phyloP scores from a whole-genome alignment of 371 early-diverging fungal species.

The Mucor sp. region DNA sequence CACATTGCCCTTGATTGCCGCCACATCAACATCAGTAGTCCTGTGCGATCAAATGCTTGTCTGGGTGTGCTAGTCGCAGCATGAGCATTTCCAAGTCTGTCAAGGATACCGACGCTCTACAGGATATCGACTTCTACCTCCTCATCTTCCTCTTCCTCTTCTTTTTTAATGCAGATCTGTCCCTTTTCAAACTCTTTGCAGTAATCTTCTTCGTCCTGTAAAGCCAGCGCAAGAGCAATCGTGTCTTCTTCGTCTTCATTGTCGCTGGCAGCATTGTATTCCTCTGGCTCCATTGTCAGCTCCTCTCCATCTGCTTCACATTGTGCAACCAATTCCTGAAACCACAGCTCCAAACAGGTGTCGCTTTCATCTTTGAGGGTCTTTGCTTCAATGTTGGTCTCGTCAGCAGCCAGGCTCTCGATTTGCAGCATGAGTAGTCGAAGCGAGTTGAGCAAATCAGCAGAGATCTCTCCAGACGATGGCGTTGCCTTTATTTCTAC shows the following conservation, averaged over 20 bases:
- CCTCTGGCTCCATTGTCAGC: constrained; percentile 17
- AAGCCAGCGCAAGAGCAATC: constrained; percentile 18
- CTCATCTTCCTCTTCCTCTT: constrained; percentile 13
- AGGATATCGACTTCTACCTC: constrained; percentile 20
- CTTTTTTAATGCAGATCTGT: constrained; percentile 13
- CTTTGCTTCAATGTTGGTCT: constrained; percentile 34
- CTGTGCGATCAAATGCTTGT: background rate
- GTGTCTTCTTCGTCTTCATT: constrained; percentile 36
- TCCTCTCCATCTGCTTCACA: constrained; percentile 44
- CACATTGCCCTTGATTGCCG: background rate
- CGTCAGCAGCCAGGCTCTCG: constrained; percentile 39
- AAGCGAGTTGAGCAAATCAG: constrained; percentile 36
- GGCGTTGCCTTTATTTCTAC: constrained; percentile 42
- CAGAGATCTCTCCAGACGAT: constrained; percentile 44
- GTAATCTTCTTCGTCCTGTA: constrained; percentile 25
- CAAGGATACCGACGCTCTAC: background rate
- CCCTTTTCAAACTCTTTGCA: constrained; percentile 16
- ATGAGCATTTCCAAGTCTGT: background rate
- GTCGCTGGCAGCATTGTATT: constrained; percentile 25
- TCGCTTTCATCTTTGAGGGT: constrained; percentile 41
- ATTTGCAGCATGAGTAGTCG: constrained; percentile 43
- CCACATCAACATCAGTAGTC: background rate
- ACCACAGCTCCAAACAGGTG: constrained; percentile 44
- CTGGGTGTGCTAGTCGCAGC: background rate
- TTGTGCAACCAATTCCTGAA: constrained; percentile 41